A percentile compares a stretch with the other conserved stretches of the same genome.
phyloP scores from a whole-genome alignment of 208 protist genomes.

The Wallacemonas rigidus region DNA sequence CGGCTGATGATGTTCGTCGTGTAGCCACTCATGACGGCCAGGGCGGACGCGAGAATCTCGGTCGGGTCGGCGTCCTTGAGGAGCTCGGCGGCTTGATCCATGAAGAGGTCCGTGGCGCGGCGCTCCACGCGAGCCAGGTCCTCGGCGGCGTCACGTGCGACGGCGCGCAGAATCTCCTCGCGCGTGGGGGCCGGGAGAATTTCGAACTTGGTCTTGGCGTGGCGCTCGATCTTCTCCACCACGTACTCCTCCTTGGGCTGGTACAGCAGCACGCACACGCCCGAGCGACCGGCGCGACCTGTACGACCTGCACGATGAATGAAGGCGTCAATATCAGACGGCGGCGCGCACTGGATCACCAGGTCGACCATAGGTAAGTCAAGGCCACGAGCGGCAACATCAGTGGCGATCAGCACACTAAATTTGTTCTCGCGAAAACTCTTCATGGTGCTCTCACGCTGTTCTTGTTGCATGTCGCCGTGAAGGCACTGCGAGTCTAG shows the following conservation, averaged over 20 bases:
- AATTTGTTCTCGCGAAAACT: constrained; percentile 94
- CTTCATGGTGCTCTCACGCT: constrained; percentile 93
- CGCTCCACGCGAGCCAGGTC: constrained; percentile 88
- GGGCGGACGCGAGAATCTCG: constrained; percentile 85
- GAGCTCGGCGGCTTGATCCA: constrained; percentile 84
- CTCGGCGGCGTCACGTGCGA: constrained; percentile 82
- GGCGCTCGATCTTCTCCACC: constrained; percentile 89
- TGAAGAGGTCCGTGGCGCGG: constrained; percentile 83
- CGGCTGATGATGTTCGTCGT: constrained; percentile 85
- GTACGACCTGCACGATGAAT: constrained; percentile 97
- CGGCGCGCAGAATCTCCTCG: constrained; percentile 86
- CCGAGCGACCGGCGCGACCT: constrained; percentile 92
- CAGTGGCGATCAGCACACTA: constrained; percentile 93
- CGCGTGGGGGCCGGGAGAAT: constrained; percentile 84
- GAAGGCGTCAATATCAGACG: constrained; percentile 93
- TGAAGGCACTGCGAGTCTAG: constrained; percentile 95
- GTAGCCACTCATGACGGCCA: constrained; percentile 93
- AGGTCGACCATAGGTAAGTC: constrained; percentile 91
- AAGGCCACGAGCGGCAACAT: constrained; percentile 90
- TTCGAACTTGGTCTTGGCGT: constrained; percentile 92
- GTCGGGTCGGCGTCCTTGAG: constrained; percentile 87
- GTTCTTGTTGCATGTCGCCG: constrained; percentile 94
- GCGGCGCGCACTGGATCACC: constrained; percentile 87
- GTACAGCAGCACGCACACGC: constrained; percentile 90
- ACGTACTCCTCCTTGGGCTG: constrained; percentile 85